phyloP scores from a whole-genome alignment of 2,329 filamentous ascomycete genomes.

The Neurospora sp. region DNA sequence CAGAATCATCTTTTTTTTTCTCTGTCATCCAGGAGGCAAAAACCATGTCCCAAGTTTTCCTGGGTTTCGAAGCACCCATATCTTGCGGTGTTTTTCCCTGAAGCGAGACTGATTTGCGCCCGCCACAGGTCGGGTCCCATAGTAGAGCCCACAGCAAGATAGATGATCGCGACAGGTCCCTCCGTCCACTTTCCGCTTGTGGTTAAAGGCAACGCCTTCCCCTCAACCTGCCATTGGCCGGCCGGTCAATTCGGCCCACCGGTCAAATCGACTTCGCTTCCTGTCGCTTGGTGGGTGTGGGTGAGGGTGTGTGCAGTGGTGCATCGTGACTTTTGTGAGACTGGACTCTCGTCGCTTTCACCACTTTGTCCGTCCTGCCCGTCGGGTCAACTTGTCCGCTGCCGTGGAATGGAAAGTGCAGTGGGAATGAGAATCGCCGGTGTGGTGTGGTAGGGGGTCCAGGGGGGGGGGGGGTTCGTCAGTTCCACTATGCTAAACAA shows the following conservation, averaged over 20 bases:
- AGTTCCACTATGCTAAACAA: not conserved
- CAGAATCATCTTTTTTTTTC: not conserved
- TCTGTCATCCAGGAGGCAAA: not conserved
- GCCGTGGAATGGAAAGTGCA: not conserved
- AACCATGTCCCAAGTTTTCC: not conserved
- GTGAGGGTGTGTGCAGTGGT: not conserved
- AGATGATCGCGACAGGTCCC: not conserved
- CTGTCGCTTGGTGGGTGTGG: not conserved
- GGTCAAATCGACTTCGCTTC: not conserved
- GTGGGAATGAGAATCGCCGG: not conserved
- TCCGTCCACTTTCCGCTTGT: not conserved
- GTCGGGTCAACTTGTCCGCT: not conserved
- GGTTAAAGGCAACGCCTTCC: not conserved
- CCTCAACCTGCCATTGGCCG: not conserved
- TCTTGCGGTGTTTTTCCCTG: not conserved
- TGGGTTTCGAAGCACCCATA: not conserved
- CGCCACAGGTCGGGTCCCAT: not conserved
- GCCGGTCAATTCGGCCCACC: not conserved
- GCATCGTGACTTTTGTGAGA: not conserved
- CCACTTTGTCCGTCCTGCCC: not conserved
- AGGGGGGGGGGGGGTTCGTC: not conserved
- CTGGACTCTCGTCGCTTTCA: not conserved
- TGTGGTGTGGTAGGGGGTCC: not conserved
- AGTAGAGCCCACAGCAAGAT: not conserved
- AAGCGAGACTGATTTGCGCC: not conserved